These are phyloP conservation scores for Candida nemodendra DNA, from an alignment of 805 yeast genomes.

Conservation along the genomic window DNA sequence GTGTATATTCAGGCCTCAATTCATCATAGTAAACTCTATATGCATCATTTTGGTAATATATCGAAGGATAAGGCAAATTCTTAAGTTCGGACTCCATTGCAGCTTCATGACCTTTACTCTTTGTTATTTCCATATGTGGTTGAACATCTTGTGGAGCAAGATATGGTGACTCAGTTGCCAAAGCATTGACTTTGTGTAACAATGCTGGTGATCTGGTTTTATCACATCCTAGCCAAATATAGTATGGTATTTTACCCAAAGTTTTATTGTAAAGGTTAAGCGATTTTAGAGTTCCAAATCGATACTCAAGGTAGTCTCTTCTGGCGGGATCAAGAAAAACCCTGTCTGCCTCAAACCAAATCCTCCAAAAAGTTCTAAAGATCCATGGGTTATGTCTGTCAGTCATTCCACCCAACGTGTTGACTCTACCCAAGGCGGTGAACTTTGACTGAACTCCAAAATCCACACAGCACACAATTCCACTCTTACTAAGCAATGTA, in stretches of 20 bases:
- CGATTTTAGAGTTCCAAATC: constrained; percentile 78
- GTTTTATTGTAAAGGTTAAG: constrained; percentile 62
- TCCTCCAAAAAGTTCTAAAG: constrained; percentile 77
- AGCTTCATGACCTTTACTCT: constrained; percentile 75
- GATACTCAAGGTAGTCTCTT: constrained; percentile 79
- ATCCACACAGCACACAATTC: constrained; percentile 70
- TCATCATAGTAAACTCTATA: constrained; percentile 84
- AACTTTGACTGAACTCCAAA: constrained; percentile 74
- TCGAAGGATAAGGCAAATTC: constrained; percentile 74
- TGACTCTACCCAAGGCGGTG: constrained; percentile 63
- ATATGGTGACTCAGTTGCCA: constrained; percentile 82
- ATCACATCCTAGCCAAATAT: constrained; percentile 79
- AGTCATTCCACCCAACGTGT: constrained; percentile 72
- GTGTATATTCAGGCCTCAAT: constrained; percentile 60
- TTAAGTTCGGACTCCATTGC: constrained; percentile 60
- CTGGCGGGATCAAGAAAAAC: constrained; percentile 78
- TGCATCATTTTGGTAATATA: constrained; percentile 72
- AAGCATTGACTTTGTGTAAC: constrained; percentile 56
- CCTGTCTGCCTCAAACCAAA: constrained; percentile 84
- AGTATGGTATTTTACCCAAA: constrained; percentile 77
- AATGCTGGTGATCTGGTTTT: constrained; percentile 52
- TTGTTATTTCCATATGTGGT: constrained; percentile 32
- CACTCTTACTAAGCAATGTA: constrained; percentile 49
- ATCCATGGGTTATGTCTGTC: constrained; percentile 77
- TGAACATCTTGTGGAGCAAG: constrained; percentile 54